Conservation (phyloP, 2,329 filamentous ascomycete species). For the Amauroascus verrucosus region DNA sequence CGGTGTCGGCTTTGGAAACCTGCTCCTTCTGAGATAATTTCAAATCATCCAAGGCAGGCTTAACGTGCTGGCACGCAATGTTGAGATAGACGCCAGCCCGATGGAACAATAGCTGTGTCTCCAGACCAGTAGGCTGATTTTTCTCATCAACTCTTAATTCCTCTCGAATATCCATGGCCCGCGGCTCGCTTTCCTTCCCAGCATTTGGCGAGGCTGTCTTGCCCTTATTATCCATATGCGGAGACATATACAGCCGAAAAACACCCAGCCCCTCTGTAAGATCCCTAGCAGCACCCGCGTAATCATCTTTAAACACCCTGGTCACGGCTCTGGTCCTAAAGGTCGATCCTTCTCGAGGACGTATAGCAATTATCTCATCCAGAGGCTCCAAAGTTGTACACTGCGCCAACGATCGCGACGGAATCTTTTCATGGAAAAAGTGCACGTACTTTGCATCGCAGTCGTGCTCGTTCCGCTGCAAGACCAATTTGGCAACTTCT, state of each 20-base stretch:
- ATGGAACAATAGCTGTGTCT: constrained; percentile 66
- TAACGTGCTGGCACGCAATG: constrained; percentile 57
- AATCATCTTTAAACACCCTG: constrained; percentile 65
- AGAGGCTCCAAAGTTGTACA: constrained; percentile 58
- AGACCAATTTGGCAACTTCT: constrained; percentile 61
- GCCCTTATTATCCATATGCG: constrained; percentile 42
- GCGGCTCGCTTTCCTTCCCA: constrained; percentile 33
- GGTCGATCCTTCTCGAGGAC: constrained; percentile 55
- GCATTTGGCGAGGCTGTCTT: constrained; percentile 39
- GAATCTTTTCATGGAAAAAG: constrained; percentile 86
- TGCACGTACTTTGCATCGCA: constrained; percentile 76
- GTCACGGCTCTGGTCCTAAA: constrained; percentile 65
- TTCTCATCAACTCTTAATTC: constrained; percentile 47
- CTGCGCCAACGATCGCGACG: constrained; percentile 60
- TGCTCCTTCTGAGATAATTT: constrained; percentile 14
- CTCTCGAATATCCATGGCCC: constrained; percentile 38
- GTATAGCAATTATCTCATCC: constrained; percentile 55
- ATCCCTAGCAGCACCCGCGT: constrained; percentile 58
- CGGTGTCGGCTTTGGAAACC: not conserved
- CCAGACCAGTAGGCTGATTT: constrained; percentile 64
- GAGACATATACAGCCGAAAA: constrained; percentile 44
- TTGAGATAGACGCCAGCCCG: constrained; percentile 62
- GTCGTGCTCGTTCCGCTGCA: constrained; percentile 59
- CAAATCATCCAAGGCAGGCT: constrained; percentile 45
- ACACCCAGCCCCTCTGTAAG: constrained; percentile 55